Percentiles rank a stretch among this genome's conserved stretches.
Evolutionary conservation across 2,329 filamentous ascomycete species (phyloP).

Genomic region (Aureobasidium sp.): DNA sequence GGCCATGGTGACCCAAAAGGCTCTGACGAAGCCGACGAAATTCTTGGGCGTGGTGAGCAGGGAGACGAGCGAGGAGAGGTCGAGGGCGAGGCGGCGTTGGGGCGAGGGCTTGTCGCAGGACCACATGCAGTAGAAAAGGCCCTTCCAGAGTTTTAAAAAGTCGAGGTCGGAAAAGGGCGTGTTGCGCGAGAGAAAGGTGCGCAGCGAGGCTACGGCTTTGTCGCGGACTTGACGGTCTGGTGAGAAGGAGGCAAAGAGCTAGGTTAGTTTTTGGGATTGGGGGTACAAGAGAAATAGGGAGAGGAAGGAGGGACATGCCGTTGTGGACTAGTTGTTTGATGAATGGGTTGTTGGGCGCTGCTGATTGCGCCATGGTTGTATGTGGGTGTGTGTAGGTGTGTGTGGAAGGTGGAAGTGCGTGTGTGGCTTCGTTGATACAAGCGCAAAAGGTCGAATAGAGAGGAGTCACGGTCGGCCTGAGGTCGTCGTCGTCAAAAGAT

Average conservation of each 20-base stretch:
- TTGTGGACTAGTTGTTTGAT: slow-evolving; percentile 79
- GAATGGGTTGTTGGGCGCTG: slow-evolving; percentile 54
- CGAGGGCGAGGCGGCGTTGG: slow-evolving; percentile 73
- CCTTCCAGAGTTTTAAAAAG: slow-evolving; percentile 86
- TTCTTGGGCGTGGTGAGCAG: slow-evolving; percentile 43
- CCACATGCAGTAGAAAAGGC: slow-evolving; percentile 82
- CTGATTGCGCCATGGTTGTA: slow-evolving; percentile 16
- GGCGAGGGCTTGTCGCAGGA: slow-evolving; percentile 86
- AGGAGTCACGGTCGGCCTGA: too few relatives aligned
- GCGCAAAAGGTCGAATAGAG: too few relatives aligned
- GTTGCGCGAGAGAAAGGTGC: slow-evolving; percentile 64
- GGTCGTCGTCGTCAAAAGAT: too few relatives aligned
- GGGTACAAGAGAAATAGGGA: too few relatives aligned
- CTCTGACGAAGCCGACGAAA: slow-evolving; percentile 39
- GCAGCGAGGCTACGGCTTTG: slow-evolving; percentile 62
- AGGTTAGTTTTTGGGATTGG: too few relatives aligned
- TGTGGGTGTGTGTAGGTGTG: too few relatives aligned
- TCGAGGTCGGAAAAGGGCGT: slow-evolving; percentile 59
- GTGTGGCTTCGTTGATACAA: too few relatives aligned
- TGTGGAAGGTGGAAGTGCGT: too few relatives aligned
- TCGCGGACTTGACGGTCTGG: slow-evolving; percentile 21
- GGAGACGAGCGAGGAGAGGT: slow-evolving; percentile 65
- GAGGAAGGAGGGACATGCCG: slow-evolving; percentile 58
- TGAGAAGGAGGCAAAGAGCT: slow-evolving; percentile 50
- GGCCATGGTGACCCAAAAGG: slow-evolving; percentile 48